Evolutionary conservation across 441 rosid species (phyloP).

Genomic region (Euphorbia corollata): DNA sequence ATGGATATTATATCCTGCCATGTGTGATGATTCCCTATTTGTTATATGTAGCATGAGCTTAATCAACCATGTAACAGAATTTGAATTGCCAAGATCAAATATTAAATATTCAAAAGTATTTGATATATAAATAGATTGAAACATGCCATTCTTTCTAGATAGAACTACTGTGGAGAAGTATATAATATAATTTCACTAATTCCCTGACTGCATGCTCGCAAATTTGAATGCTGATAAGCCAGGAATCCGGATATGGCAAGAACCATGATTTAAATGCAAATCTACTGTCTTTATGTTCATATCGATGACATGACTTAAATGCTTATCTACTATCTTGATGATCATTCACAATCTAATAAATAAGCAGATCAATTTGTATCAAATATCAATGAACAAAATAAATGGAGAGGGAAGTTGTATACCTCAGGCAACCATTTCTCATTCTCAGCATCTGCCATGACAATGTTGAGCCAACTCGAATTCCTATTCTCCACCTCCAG

Average conservation of each 20-base stretch:
- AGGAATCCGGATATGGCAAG: not conserved
- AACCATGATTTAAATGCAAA: not conserved
- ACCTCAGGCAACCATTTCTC: constrained; percentile 96
- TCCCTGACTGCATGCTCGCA: not conserved
- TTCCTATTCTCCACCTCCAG: constrained; percentile 65
- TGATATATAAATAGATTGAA: not conserved
- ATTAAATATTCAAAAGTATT: not conserved
- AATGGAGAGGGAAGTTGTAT: constrained; percentile 11
- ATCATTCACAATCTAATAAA: not conserved
- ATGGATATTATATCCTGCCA: not conserved
- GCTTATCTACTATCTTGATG: not conserved
- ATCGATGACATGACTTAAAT: not conserved
- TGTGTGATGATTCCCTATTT: not conserved
- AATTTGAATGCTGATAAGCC: not conserved
- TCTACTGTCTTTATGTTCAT: not conserved
- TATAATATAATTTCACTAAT: not conserved
- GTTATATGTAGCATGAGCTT: not conserved
- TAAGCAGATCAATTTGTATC: not conserved
- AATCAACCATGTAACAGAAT: not conserved
- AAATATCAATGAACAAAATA: not conserved
- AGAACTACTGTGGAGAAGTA: not conserved
- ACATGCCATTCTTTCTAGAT: not conserved
- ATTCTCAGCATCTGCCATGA: constrained; percentile 97
- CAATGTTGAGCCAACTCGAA: constrained; percentile 64
- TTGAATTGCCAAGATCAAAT: not conserved